phyloP scores from a whole-genome alignment of 2,329 filamentous ascomycete genomes.

The Simplicillium sp. region DNA sequence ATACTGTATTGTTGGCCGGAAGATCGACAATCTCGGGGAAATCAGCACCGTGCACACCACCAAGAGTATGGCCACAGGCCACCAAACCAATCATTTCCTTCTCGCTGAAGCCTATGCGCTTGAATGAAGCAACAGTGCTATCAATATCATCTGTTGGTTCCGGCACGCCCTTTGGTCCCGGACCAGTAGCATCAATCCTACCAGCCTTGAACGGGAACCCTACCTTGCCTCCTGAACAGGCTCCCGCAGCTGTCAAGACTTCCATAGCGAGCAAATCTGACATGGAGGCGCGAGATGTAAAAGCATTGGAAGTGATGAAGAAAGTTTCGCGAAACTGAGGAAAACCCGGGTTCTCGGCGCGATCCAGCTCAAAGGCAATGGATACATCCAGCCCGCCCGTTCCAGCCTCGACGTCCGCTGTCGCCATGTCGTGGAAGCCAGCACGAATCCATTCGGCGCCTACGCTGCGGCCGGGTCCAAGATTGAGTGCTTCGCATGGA shows the following conservation, averaged over 20 bases:
- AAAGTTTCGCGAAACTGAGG: constrained; percentile 15
- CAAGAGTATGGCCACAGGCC: constrained; percentile 24
- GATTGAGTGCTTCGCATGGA: background rate
- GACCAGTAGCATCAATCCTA: constrained; percentile 18
- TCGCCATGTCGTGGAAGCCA: constrained; percentile 15
- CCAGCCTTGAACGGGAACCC: constrained; percentile 19
- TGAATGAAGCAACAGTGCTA: constrained; percentile 16
- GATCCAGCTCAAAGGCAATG: constrained; percentile 14
- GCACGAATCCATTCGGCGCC: constrained; percentile 16
- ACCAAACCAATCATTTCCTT: constrained; percentile 25
- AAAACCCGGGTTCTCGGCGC: constrained; percentile 12
- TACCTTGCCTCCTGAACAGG: constrained; percentile 24
- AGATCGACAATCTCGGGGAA: constrained; percentile 17
- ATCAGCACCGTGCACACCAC: constrained; percentile 32
- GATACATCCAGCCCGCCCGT: constrained; percentile 15
- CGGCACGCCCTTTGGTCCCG: constrained; percentile 20
- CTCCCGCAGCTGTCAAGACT: constrained; percentile 20
- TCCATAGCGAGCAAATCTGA: constrained; percentile 23
- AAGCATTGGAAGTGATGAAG: constrained; percentile 12
- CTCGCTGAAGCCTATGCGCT: constrained; percentile 19
- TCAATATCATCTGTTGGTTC: constrained; percentile 17
- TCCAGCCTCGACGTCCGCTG: constrained; percentile 10
- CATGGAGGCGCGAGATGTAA: constrained; percentile 12
- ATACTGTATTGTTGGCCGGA: background rate
- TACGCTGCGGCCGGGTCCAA: constrained; percentile 26